Evolutionary conservation across 768 basidiomycete genomes (phyloP).

Genomic region (Calocera cornea): DNA sequence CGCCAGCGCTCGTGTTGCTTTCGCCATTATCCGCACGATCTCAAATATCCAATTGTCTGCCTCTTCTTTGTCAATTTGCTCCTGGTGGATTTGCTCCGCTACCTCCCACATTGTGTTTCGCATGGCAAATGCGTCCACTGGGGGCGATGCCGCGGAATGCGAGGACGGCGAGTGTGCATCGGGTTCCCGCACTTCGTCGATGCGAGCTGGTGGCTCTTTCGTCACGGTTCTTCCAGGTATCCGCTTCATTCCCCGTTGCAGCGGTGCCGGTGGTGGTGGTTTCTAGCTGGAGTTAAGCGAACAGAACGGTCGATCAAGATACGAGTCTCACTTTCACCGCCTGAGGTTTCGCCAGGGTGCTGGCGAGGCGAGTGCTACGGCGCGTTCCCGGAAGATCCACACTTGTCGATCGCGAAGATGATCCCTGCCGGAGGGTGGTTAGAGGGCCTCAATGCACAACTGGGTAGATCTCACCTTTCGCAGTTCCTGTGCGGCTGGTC

Average conservation of each 20-base stretch:
- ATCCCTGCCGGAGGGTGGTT: not conserved
- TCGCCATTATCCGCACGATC: slow-evolving; percentile 67
- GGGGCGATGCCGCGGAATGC: not conserved
- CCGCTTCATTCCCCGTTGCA: not conserved
- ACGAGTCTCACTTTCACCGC: not conserved
- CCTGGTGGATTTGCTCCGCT: slow-evolving; percentile 59
- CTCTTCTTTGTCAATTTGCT: slow-evolving; percentile 52
- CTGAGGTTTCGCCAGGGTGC: not conserved
- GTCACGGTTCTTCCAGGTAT: not conserved
- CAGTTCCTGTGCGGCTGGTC: not conserved
- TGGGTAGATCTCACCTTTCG: not conserved
- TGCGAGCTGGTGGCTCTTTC: slow-evolving; percentile 1
- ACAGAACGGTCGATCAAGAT: not conserved
- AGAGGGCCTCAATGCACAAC: not conserved
- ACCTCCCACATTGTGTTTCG: slow-evolving; percentile 17
- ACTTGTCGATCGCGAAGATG: not conserved
- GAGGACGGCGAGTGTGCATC: not conserved
- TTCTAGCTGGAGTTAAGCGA: not conserved
- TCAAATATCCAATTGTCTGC: slow-evolving; percentile 77
- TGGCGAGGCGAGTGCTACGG: not conserved
- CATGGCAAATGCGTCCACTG: not conserved
- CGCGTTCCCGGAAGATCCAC: not conserved
- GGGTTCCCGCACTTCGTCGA: not conserved
- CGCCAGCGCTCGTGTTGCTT: slow-evolving; percentile 59
- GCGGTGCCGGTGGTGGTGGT: not conserved